Percentiles rank a stretch among this genome's conserved stretches.
phyloP scores from a whole-genome alignment of 345 rosid species.

The Camelina neglecta region DNA sequence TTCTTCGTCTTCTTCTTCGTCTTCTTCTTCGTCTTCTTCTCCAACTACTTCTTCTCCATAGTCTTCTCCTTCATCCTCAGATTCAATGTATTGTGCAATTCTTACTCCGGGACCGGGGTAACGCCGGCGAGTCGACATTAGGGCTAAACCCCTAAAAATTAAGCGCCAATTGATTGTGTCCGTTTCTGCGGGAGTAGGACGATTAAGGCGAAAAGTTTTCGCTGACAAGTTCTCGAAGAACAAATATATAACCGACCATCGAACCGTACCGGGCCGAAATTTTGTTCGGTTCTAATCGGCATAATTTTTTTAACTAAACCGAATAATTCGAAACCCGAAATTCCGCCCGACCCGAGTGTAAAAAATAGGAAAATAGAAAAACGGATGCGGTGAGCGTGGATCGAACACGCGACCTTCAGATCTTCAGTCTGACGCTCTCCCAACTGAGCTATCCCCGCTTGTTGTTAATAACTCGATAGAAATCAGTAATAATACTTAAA shows the following conservation, averaged over 20 bases:
- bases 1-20: conserved; percentile 8
- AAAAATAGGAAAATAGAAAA: too few relatives aligned
- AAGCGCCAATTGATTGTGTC: conserved; percentile 9
- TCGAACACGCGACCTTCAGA: conserved; percentile 81
- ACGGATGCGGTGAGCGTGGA: conserved; percentile 49
- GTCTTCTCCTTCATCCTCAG: conserved; percentile 6
- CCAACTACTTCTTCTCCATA: not conserved
- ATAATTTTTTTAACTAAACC: too few relatives aligned
- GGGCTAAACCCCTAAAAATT: conserved; percentile 10
- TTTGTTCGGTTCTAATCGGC: too few relatives aligned
- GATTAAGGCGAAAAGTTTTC: not conserved
- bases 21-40: not conserved
- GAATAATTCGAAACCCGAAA: too few relatives aligned
- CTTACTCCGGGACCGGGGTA: not conserved
- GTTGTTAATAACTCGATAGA: rapidly evolving
- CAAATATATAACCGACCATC: too few relatives aligned
- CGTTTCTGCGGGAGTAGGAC: not conserved
- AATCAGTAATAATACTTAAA: not conserved
- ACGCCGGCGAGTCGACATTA: conserved; percentile 39
- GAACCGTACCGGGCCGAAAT: too few relatives aligned
- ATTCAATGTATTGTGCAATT: conserved; percentile 2
- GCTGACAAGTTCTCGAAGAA: too few relatives aligned
- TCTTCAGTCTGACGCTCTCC: conserved; percentile 93
- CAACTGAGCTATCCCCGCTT: conserved; percentile 93
- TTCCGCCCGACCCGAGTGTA: too few relatives aligned